These are phyloP conservation scores for Curvularia spicifera DNA, from an alignment of 2,329 filamentous ascomycete genomes.

Conservation along the genomic window DNA sequence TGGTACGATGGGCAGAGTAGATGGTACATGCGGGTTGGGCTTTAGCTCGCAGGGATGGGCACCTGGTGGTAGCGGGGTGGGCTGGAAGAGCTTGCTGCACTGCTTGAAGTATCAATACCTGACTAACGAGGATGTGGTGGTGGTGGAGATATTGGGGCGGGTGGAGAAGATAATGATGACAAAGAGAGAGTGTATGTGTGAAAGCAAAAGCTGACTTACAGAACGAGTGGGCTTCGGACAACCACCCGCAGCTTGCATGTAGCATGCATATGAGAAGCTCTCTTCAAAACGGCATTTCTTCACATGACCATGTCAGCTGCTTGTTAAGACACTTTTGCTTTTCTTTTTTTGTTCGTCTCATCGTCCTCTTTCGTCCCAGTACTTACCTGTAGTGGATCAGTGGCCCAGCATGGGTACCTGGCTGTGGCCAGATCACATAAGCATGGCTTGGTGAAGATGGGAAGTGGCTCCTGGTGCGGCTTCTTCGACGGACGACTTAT, in stretches of 20 bases:
- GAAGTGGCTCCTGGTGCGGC: slow-evolving; percentile 60
- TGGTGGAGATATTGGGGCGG: too few species aligned
- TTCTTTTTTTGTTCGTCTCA: not conserved
- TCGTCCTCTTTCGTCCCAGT: not conserved
- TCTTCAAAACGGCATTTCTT: slow-evolving; percentile 42
- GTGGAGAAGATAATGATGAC: not conserved
- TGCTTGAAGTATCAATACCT: slow-evolving; percentile 12
- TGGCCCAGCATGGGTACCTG: slow-evolving; percentile 39
- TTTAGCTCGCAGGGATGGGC: slow-evolving; percentile 38
- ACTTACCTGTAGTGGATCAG: slow-evolving; percentile 38
- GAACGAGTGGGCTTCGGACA: slow-evolving; percentile 38
- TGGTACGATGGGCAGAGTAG: slow-evolving; percentile 1
- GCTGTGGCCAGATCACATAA: slow-evolving; percentile 34
- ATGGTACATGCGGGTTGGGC: slow-evolving; percentile 13
- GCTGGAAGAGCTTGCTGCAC: slow-evolving; percentile 33
- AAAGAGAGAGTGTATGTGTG: not conserved
- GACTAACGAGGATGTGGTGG: not conserved
- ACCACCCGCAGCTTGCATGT: slow-evolving; percentile 35
- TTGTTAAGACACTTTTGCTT: not conserved
- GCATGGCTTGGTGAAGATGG: slow-evolving; percentile 63
- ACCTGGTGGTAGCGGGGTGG: slow-evolving; percentile 34
- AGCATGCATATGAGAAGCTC: slow-evolving; percentile 39
- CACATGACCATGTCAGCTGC: slow-evolving; percentile 11
- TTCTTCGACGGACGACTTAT: slow-evolving; percentile 42
- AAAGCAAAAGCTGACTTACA: slow-evolving; percentile 21